These are phyloP conservation scores for Amaranthus palmeri DNA, from an alignment of 148 eudicot species.

Conservation along the genomic window DNA sequence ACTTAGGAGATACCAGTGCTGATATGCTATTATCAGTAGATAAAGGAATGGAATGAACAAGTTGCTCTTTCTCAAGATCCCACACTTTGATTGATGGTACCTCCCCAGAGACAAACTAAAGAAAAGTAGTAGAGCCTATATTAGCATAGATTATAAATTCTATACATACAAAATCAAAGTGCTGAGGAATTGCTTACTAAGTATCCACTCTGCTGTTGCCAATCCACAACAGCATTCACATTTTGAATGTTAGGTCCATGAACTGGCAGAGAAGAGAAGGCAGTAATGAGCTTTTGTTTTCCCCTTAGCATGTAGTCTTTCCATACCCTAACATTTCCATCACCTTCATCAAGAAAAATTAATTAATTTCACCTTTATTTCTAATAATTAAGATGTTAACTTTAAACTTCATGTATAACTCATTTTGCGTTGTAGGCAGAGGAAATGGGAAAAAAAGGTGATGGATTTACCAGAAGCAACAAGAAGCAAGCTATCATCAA, in stretches of 20 bases:
- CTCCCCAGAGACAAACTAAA: slow-evolving; percentile 78
- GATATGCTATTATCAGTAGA: slow-evolving; percentile 67
- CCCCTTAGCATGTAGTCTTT: slow-evolving; percentile 68
- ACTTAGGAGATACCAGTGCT: slow-evolving; percentile 61
- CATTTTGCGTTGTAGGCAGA: neutral
- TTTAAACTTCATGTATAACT: neutral
- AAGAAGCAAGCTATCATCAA: slow-evolving; percentile 91
- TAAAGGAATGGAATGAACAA: slow-evolving; percentile 61
- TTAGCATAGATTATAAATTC: neutral
- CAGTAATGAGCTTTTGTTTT: slow-evolving; percentile 87
- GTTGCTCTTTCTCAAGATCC: slow-evolving; percentile 97
- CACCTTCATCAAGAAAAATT: slow-evolving; percentile 42
- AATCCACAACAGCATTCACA: slow-evolving; percentile 83
- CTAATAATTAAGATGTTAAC: neutral
- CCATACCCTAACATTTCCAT: slow-evolving; percentile 92
- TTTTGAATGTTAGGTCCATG: slow-evolving; percentile 56
- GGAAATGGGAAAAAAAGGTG: neutral
- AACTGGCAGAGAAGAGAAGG: slow-evolving; percentile 77
- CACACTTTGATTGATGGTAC: slow-evolving; percentile 71
- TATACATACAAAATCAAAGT: slow-evolving; percentile 4
- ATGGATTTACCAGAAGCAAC: slow-evolving; percentile 69
- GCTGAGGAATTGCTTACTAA: slow-evolving; percentile 42
- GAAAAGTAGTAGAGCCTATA: neutral
- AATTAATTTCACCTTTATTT: neutral
- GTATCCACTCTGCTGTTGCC: slow-evolving; percentile 98